Base-by-base conservation (phyloP, 345 rosid species). In the Populus simonii region DNA sequence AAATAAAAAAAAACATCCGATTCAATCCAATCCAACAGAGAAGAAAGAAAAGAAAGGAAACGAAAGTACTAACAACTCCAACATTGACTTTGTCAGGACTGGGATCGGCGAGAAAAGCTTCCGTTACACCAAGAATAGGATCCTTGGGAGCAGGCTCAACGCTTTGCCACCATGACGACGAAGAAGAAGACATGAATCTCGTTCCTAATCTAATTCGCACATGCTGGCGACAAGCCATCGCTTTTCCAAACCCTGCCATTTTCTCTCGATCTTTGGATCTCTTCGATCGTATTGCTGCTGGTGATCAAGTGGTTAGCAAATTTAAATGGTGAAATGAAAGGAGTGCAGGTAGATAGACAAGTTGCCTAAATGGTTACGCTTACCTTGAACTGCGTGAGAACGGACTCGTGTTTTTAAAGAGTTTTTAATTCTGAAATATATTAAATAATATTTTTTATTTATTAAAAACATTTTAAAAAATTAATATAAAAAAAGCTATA, bases 81-180 rank as follows among this genome's bases (percentile, higher is more conserved):
- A 95, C 98, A 67, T 93, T 95, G 79, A 95, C 96, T 87, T 95
- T 95, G 3, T 86, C 88, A 6, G 96, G 97, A 79, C 80, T 82
- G 16, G 90, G 87, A 86, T 95, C 98, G n/a, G 96, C 97, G 70
- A 93, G 90, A 83, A 90, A 95, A 70, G 98, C 99, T 74, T 95
- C 99, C 59, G 99, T 93, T 71, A 95, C 99, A 29, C 99, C 98
- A 27, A 95, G 98, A 70, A 95, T 95, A 5, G 98, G 99, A 81
- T 95, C 99, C 81, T 91, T 95, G 11, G 96, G 83, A 20, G 98
- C 99, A 8, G 96, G 96, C 89, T 92, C 92, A 33, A 95, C 93
- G 91, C 78, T 88, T 69, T 85, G 81, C 98, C 99, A 95, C 98
- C 93, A 90, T 27, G 97, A 92, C 17, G 70, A 67, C 66, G 27